Evolutionary conservation across 352 stramenopile genomes (phyloP).

Genomic region (Thalassiosira livingstoniorum): DNA sequence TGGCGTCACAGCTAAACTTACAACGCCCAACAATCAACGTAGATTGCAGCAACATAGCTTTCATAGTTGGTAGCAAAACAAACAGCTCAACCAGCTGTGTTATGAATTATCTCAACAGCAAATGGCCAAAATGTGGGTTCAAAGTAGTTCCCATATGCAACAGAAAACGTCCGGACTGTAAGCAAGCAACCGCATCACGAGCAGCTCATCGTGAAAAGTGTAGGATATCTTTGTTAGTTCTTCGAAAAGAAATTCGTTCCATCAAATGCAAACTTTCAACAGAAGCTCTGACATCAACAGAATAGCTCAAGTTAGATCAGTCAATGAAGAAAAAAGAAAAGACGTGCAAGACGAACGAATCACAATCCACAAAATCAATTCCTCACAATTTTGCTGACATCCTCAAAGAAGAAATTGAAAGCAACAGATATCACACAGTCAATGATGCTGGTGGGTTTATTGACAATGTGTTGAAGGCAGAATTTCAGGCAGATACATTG

Average conservation of each 20-base stretch:
- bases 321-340: conserved; percentile 31
- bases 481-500: conserved; percentile 47
- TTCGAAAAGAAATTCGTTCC: conserved; percentile 4
- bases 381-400: conserved; percentile 1
- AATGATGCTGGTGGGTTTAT: conserved; percentile 36
- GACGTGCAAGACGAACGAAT: neutral
- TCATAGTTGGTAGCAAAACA: neutral
- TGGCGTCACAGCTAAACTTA: too few species aligned
- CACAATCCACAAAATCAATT: neutral
- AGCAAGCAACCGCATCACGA: conserved; percentile 11
- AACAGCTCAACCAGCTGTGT: too few species aligned
- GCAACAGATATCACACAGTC: neutral
- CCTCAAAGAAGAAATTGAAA: conserved; percentile 14
- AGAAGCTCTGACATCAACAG: neutral
- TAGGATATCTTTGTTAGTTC: neutral
- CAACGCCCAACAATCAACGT: conserved; percentile 20
- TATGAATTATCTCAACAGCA: too few species aligned
- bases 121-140: neutral
- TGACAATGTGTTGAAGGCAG: conserved; percentile 21
- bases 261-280: neutral
- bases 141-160: neutral
- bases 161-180: neutral
- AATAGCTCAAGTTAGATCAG: too few species aligned
- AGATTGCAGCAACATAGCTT: conserved; percentile 18
- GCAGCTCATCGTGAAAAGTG: neutral